Conservation (phyloP, 2,329 filamentous ascomycete species). For the Xylaria sp. region DNA sequence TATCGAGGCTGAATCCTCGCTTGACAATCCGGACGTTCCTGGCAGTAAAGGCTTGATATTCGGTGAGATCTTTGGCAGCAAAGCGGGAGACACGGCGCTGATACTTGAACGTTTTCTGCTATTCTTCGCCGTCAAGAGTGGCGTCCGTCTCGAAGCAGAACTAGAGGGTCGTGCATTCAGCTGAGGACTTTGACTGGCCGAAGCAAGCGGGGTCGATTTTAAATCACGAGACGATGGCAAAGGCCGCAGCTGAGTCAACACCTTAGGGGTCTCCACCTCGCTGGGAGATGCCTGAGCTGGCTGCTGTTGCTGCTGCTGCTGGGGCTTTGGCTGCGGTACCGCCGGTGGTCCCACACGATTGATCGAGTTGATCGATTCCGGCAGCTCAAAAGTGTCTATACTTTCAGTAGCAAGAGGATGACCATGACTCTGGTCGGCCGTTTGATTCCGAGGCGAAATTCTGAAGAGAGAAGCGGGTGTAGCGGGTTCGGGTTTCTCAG, state of each 20-base stretch:
- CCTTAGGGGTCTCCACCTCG: slow-evolving; percentile 39
- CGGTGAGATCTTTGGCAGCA: slow-evolving; percentile 85
- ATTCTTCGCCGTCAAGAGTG: slow-evolving; percentile 50
- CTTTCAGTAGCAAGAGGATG: slow-evolving; percentile 45
- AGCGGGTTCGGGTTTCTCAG: slow-evolving; percentile 57
- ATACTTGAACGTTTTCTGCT: slow-evolving; percentile 67
- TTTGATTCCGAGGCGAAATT: slow-evolving; percentile 52
- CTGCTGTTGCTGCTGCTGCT: slow-evolving; percentile 42
- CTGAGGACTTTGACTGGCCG: slow-evolving; percentile 63
- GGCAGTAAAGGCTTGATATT: slow-evolving; percentile 89
- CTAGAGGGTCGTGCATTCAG: slow-evolving; percentile 47
- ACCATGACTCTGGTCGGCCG: slow-evolving; percentile 37
- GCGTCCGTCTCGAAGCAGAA: slow-evolving; percentile 47
- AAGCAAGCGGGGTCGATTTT: slow-evolving; percentile 38
- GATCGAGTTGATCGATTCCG: slow-evolving; percentile 66
- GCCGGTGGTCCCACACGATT: slow-evolving; percentile 44
- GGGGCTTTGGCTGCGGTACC: slow-evolving; percentile 47
- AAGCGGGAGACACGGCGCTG: slow-evolving; percentile 72
- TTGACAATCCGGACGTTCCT: slow-evolving; percentile 45
- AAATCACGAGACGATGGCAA: slow-evolving; percentile 45
- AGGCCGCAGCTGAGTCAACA: slow-evolving; percentile 49
- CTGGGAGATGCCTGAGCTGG: slow-evolving; percentile 37
- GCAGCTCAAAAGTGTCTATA: slow-evolving; percentile 60
- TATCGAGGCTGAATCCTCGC: slow-evolving; percentile 59
- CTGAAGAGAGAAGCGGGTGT: slow-evolving; percentile 88